Conservation (phyloP, 2,329 filamentous ascomycete species). For the Thermochaetoides dissita region DNA sequence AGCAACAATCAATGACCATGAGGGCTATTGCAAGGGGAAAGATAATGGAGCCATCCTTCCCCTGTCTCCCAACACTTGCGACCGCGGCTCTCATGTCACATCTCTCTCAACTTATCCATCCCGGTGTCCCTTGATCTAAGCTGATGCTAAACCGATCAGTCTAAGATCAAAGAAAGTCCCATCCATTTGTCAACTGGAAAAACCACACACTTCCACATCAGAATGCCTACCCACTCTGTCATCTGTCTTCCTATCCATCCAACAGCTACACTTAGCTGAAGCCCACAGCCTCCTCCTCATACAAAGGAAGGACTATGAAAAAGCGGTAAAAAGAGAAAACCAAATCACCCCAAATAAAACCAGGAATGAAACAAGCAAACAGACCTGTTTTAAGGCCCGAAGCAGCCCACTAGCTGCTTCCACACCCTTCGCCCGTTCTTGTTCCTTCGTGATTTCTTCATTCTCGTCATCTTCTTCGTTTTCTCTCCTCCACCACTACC, state of each 20-base stretch:
- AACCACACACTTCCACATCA: background rate
- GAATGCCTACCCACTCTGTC: no score
- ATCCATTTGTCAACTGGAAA: slow-evolving; percentile 9
- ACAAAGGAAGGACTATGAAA: background rate
- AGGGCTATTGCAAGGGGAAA: no score
- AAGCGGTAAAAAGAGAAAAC: background rate
- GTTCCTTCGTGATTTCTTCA: background rate
- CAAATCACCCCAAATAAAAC: slow-evolving; percentile 5
- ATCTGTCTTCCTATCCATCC: no score
- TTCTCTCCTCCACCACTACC: slow-evolving; percentile 10
- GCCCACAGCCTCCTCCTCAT: no score
- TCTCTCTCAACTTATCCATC: no score
- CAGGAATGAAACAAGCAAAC: slow-evolving; percentile 4
- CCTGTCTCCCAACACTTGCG: no score
- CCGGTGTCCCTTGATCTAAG: no score
- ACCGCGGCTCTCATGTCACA: no score
- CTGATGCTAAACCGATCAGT: no score
- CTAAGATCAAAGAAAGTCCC: background rate
- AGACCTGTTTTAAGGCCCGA: background rate
- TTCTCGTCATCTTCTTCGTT: background rate
- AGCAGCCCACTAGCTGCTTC: background rate
- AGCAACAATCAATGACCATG: no score
- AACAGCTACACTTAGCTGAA: no score
- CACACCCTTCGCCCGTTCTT: background rate
- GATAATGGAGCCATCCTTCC: no score